Conservation (phyloP, 805 yeast species). For the Cyberlindnera xishuangbannaensis region DNA sequence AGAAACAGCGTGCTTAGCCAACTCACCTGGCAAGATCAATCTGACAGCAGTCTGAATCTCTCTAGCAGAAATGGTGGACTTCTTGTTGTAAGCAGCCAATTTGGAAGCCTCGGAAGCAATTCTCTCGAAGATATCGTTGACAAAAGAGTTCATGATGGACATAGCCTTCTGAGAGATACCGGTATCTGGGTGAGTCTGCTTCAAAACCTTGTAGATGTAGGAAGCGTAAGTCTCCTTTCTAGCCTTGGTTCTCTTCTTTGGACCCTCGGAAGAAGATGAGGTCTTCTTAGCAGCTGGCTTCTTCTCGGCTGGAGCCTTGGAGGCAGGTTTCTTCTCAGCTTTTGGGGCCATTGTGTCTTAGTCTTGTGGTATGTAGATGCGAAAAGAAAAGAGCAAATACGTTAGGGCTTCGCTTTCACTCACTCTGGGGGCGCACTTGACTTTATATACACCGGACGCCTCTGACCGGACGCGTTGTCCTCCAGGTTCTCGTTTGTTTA, state of each 20-base stretch:
- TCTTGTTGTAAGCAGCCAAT: slow-evolving; percentile 98
- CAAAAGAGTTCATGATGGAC: slow-evolving; percentile 98
- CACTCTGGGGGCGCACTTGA: slow-evolving; percentile 1
- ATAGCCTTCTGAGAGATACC: slow-evolving; percentile 99
- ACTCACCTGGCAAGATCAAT: slow-evolving; percentile 97
- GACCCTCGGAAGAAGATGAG: slow-evolving; percentile 69
- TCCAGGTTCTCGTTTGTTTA: slow-evolving; percentile 2
- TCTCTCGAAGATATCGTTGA: slow-evolving; percentile 97
- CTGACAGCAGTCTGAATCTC: slow-evolving; percentile 99
- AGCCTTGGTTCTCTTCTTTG: slow-evolving; percentile 91
- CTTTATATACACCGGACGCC: slow-evolving; percentile 1
- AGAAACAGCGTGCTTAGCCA: slow-evolving; percentile 97
- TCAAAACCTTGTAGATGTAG: slow-evolving; percentile 95
- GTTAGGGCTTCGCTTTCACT: no score
- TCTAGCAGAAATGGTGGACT: slow-evolving; percentile 96
- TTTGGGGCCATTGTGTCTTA: slow-evolving; percentile 56
- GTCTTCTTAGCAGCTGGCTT: slow-evolving; percentile 86
- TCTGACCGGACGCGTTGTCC: slow-evolving; percentile 1
- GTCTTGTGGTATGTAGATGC: slow-evolving; percentile 8
- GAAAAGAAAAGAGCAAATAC: no score
- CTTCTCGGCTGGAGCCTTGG: slow-evolving; percentile 95
- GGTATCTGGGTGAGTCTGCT: slow-evolving; percentile 99
- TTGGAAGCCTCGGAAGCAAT: slow-evolving; percentile 97
- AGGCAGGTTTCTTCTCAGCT: slow-evolving; percentile 62
- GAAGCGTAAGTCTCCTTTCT: slow-evolving; percentile 99